These are phyloP conservation scores for Earliella scabrosa DNA, from an alignment of 1,284 basidiomycete species.

Conservation along the genomic window DNA sequence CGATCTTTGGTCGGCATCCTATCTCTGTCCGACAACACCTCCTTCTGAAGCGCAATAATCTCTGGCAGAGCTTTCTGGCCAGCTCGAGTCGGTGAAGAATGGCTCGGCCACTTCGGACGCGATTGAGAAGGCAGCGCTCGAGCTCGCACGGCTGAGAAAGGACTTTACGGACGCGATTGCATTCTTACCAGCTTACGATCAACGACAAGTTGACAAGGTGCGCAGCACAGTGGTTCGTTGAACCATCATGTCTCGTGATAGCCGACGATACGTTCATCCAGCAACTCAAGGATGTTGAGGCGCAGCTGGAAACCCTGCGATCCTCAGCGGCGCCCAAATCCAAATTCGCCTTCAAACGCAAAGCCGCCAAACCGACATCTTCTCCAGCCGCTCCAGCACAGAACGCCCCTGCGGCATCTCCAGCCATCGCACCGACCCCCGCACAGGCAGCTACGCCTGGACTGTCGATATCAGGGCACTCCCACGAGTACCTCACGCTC, in stretches of 20 bases:
- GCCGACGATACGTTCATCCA: too few relatives aligned
- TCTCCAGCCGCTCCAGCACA: neutral
- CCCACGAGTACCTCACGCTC: constrained; percentile 27
- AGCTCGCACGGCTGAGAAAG: constrained; percentile 56
- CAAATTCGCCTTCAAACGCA: constrained; percentile 77
- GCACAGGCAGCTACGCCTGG: constrained; percentile 14
- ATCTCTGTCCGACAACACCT: constrained; percentile 11
- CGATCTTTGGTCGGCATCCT: constrained; percentile 47
- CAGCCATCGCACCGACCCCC: neutral
- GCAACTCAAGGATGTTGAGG: constrained; percentile 45
- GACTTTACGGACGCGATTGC: constrained; percentile 62
- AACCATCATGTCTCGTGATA: too few relatives aligned
- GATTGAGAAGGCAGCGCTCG: constrained; percentile 28
- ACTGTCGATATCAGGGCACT: constrained; percentile 23
- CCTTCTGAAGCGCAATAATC: constrained; percentile 14
- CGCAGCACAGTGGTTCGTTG: constrained; percentile 34
- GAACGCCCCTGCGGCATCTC: constrained; percentile 1
- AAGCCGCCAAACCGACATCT: constrained; percentile 32
- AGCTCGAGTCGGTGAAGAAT: constrained; percentile 35
- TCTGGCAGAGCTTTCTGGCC: constrained; percentile 44
- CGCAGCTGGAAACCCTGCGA: constrained; percentile 39
- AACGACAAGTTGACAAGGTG: constrained; percentile 71
- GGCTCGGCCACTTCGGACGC: constrained; percentile 12
- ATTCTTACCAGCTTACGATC: constrained; percentile 74
- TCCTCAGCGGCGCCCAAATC: constrained; percentile 50